These are phyloP conservation scores for Penicillium pancosmium DNA, from an alignment of 495 filamentous ascomycete genomes.

Conservation along the genomic window DNA sequence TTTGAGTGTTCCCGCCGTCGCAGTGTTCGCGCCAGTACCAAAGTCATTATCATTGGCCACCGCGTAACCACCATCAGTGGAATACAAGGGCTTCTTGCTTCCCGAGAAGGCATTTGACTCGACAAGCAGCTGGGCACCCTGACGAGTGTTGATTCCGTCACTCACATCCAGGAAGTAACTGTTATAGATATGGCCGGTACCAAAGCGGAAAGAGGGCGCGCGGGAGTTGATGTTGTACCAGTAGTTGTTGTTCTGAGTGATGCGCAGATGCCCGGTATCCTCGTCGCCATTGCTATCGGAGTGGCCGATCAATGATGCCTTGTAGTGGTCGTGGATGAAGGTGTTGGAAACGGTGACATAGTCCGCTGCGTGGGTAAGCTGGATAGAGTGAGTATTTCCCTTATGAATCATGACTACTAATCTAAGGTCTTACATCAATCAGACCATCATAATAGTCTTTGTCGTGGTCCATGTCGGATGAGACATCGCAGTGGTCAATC, in stretches of 20 bases:
- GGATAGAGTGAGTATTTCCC: not conserved
- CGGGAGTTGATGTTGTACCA: conserved; percentile 64
- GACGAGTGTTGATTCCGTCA: conserved; percentile 66
- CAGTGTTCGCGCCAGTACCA: conserved; percentile 49
- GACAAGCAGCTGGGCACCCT: conserved; percentile 65
- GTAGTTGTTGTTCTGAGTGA: conserved; percentile 67
- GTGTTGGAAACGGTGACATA: conserved; percentile 55
- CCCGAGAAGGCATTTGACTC: conserved; percentile 61
- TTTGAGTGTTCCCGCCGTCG: conserved; percentile 49
- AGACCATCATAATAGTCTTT: conserved; percentile 74
- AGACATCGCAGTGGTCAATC: conserved; percentile 71
- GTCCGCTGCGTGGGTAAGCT: conserved; percentile 52
- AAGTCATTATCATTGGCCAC: conserved; percentile 59
- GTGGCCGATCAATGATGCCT: conserved; percentile 65
- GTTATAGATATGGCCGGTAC: conserved; percentile 59
- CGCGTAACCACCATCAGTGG: conserved; percentile 56
- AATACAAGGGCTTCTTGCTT: conserved; percentile 53
- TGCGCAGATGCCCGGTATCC: conserved; percentile 56
- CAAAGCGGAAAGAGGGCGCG: conserved; percentile 63
- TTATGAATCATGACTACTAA: not conserved
- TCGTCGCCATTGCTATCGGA: conserved; percentile 43
- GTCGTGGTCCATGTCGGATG: conserved; percentile 54
- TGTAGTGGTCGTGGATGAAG: conserved; percentile 65
- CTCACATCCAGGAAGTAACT: conserved; percentile 48
- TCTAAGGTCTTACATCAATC: conserved; percentile 50